These are phyloP conservation scores for Cadophora sp. DNA, from an alignment of 2,329 filamentous ascomycete genomes.

Conservation along the genomic window DNA sequence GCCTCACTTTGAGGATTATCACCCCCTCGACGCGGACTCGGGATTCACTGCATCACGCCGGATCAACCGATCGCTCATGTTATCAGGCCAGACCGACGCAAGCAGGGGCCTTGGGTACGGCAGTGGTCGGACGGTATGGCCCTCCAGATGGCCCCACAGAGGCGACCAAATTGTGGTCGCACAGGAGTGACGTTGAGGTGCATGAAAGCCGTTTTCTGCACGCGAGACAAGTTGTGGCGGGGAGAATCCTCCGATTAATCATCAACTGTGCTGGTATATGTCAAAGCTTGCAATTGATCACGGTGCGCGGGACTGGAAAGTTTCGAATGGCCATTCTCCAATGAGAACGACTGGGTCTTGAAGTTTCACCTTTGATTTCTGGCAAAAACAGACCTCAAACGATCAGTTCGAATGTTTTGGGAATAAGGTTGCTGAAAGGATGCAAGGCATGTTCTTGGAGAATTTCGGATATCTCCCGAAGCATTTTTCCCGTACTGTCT, in stretches of 20 bases:
- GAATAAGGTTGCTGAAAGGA: too few relatives aligned
- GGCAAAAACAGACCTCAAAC: neutral
- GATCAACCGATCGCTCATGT: slow-evolving; percentile 5
- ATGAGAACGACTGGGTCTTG: too few relatives aligned
- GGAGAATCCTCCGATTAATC: slow-evolving; percentile 7
- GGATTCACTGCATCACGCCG: neutral
- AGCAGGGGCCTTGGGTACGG: neutral
- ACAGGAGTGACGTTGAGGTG: slow-evolving; percentile 16
- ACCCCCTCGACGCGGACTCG: neutral
- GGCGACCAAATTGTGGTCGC: neutral
- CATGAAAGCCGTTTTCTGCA: slow-evolving; percentile 8
- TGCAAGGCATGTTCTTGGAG: neutral
- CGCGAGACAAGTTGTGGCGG: neutral
- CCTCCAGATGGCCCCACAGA: neutral
- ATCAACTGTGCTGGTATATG: neutral
- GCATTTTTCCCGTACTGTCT: neutral
- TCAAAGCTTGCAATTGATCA: neutral
- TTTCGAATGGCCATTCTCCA: too few relatives aligned
- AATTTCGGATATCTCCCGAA: neutral
- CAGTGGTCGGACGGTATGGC: slow-evolving; percentile 1
- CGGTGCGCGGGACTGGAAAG: too few relatives aligned
- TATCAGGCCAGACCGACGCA: slow-evolving; percentile 11
- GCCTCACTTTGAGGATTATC: neutral
- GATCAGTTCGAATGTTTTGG: neutral
- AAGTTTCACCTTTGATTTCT: too few relatives aligned